These are phyloP conservation scores for Mycena floridula DNA, from an alignment of 768 basidiomycete genomes.

Conservation along the genomic window DNA sequence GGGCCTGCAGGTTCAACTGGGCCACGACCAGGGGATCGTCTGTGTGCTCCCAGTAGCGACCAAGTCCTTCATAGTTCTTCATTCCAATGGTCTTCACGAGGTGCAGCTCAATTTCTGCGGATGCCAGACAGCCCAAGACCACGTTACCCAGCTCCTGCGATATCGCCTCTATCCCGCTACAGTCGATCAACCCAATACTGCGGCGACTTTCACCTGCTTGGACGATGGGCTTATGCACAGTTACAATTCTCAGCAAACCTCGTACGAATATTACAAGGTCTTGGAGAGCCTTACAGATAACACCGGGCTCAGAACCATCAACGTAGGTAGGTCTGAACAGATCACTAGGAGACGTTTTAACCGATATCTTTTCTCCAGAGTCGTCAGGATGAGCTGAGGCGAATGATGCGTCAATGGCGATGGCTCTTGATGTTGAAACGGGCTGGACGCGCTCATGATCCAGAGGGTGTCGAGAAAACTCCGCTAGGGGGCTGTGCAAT, in stretches of 20 bases:
- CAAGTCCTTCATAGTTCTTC: not conserved
- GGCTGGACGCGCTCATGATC: constrained; percentile 17
- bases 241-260: too few species aligned
- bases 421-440: constrained; percentile 17
- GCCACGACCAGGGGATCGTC: not conserved
- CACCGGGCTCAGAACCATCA: not conserved
- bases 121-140: too few species aligned
- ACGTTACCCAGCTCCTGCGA: too few species aligned
- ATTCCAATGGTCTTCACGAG: too few species aligned
- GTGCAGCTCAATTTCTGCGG: too few species aligned
- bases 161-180: too few species aligned
- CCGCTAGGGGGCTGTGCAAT: constrained; percentile 18
- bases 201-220: too few species aligned
- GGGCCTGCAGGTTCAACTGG: not conserved
- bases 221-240: too few species aligned
- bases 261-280: constrained; percentile 14
- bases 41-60: not conserved
- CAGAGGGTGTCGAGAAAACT: constrained; percentile 10
- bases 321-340: constrained; percentile 2
- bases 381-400: constrained; percentile 14
- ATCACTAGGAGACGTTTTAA: not conserved
- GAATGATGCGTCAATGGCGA: constrained; percentile 15
- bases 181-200: too few species aligned
- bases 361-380: too few species aligned
- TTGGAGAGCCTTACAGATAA: constrained; percentile 13